Evolutionary conservation across 1,139 yeast genomes (phyloP).

Genomic region (Lodderomyces beijingensis): DNA sequence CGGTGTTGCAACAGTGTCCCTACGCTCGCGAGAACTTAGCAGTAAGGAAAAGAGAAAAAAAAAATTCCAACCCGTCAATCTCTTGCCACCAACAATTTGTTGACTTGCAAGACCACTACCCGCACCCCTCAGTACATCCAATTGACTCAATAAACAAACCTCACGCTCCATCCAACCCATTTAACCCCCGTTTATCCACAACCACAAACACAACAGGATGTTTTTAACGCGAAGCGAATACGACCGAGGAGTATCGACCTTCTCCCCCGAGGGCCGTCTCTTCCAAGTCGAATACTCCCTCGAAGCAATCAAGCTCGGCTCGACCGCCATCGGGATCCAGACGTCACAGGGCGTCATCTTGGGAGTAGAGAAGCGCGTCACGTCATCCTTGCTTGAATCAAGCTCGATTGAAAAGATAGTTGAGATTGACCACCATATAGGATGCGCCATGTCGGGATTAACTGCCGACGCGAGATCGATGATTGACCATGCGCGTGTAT

Average conservation of each 20-base stretch:
- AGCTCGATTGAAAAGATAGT: slow-evolving; percentile 94
- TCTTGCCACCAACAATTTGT: too few relatives aligned
- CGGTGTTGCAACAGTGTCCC: too few relatives aligned
- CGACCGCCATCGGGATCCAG: slow-evolving; percentile 95
- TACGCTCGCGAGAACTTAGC: too few relatives aligned
- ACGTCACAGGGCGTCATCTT: slow-evolving; percentile 96
- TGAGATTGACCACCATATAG: slow-evolving; percentile 90
- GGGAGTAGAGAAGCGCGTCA: slow-evolving; percentile 96
- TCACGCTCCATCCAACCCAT: too few relatives aligned
- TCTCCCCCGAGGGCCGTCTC: slow-evolving; percentile 97
- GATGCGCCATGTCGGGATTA: slow-evolving; percentile 98
- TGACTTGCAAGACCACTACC: too few relatives aligned
- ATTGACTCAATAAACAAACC: too few relatives aligned
- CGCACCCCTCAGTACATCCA: too few relatives aligned
- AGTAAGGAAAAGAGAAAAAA: too few relatives aligned
- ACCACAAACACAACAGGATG: too few relatives aligned
- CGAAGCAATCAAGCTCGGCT: slow-evolving; percentile 94
- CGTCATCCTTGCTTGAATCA: slow-evolving; percentile 85
- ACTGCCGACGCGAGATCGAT: slow-evolving; percentile 98
- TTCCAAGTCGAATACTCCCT: slow-evolving; percentile 98
- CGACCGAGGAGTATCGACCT: slow-evolving; percentile 97
- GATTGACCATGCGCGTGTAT: slow-evolving; percentile 97
- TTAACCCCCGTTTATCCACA: too few relatives aligned
- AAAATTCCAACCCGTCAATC: too few relatives aligned
- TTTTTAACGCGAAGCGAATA: slow-evolving; percentile 98